phyloP scores from a whole-genome alignment of 148 eudicot species.

The Amaranthus palmeri region DNA sequence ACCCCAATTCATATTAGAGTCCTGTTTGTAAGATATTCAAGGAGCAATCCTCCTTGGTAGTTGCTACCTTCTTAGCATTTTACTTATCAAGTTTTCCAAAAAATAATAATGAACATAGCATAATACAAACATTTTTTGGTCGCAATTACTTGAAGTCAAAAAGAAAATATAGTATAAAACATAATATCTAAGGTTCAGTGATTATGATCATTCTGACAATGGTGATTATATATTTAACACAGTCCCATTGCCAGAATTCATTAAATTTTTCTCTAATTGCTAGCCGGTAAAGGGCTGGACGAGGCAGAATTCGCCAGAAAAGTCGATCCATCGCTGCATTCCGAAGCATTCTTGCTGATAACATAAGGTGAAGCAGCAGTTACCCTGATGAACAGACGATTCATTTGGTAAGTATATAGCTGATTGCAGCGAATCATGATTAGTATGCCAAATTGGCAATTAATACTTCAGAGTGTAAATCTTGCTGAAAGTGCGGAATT shows the following conservation, averaged over 20 bases:
- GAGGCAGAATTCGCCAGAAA: slow-evolving; percentile 18
- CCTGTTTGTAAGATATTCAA: no score
- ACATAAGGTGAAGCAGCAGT: slow-evolving; percentile 36
- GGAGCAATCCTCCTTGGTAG: no score
- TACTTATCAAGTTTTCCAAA: no score
- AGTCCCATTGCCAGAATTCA: not conserved
- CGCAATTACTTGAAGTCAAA: no score
- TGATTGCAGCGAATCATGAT: not conserved
- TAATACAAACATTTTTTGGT: no score
- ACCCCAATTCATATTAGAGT: no score
- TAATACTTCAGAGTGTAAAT: not conserved
- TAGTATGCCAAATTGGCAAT: not conserved
- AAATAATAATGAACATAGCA: no score
- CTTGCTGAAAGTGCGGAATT: not conserved
- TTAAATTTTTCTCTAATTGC: slow-evolving; percentile 8
- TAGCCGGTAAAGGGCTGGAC: slow-evolving; percentile 24
- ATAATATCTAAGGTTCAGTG: not conserved
- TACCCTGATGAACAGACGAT: slow-evolving; percentile 34
- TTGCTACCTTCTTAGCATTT: no score
- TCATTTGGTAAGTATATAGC: not conserved
- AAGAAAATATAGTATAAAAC: no score
- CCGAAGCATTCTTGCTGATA: slow-evolving; percentile 29
- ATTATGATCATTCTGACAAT: not conserved
- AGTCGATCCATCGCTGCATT: slow-evolving; percentile 25
- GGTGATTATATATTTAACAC: not conserved